Evolutionary conservation across 1,284 basidiomycete genomes (phyloP).

Genomic region (Ganoderma meredithae): DNA sequence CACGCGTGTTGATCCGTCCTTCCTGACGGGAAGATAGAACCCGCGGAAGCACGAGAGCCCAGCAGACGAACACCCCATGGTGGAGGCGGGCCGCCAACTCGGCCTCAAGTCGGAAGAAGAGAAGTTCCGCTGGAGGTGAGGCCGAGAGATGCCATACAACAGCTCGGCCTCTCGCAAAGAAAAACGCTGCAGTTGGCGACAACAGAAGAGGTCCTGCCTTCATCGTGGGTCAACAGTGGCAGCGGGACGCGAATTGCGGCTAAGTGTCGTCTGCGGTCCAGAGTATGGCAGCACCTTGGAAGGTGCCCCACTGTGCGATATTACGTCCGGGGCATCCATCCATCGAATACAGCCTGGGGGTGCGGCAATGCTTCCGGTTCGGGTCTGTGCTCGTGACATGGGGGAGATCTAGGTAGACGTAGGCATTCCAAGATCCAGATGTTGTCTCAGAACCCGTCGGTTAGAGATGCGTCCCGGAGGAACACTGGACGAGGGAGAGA

Average conservation of each 20-base stretch:
- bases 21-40: slow-evolving; percentile 47
- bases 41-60: slow-evolving; percentile 44
- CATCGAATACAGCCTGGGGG: neutral
- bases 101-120: neutral
- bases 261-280: slow-evolving; percentile 41
- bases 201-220: slow-evolving; percentile 34
- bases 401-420: slow-evolving; percentile 30
- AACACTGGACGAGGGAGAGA: too few species aligned
- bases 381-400: neutral
- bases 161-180: neutral
- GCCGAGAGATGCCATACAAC: neutral
- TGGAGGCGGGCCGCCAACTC: neutral
- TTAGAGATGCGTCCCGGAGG: too few species aligned
- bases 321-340: neutral
- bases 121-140: neutral
- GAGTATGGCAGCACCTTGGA: slow-evolving; percentile 33
- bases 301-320: slow-evolving; percentile 26
- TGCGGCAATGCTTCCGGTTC: slow-evolving; percentile 4
- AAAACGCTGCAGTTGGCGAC: slow-evolving; percentile 25
- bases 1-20: slow-evolving; percentile 12
- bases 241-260: slow-evolving; percentile 39
- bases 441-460: neutral
- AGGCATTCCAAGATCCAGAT: slow-evolving; percentile 24
- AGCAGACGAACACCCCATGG: too few species aligned
- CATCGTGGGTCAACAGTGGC: slow-evolving; percentile 35